Conservation (phyloP, 768 basidiomycete genomes). For the Termitomyces sp. region DNA sequence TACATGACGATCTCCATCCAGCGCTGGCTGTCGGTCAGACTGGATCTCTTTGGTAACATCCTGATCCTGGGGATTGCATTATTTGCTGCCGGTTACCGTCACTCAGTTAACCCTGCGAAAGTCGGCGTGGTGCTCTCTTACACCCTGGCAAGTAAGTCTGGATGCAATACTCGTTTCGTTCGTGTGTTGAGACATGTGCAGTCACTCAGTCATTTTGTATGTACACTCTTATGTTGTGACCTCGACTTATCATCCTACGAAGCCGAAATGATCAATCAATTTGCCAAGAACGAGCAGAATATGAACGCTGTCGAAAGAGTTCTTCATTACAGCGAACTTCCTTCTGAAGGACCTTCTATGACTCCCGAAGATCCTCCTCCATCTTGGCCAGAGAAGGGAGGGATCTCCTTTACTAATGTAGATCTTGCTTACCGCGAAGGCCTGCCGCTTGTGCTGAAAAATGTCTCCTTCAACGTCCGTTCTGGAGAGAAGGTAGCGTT, state of each 20-base stretch:
- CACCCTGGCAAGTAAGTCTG: slow-evolving; percentile 40
- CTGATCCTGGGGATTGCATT: slow-evolving; percentile 65
- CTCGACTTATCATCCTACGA: not conserved
- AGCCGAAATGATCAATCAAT: slow-evolving; percentile 52
- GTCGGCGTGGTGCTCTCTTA: slow-evolving; percentile 59
- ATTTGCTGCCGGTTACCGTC: slow-evolving; percentile 59
- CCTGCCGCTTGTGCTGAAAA: slow-evolving; percentile 60
- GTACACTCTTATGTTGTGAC: slow-evolving; percentile 11
- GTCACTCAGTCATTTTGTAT: slow-evolving; percentile 51
- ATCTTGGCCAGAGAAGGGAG: slow-evolving; percentile 46
- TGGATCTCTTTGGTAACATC: slow-evolving; percentile 64
- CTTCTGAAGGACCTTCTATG: slow-evolving; percentile 42
- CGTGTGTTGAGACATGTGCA: slow-evolving; percentile 12
- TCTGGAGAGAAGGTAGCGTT: slow-evolving; percentile 60
- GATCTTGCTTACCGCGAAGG: slow-evolving; percentile 54
- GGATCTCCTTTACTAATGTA: slow-evolving; percentile 50
- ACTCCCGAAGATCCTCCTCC: slow-evolving; percentile 39
- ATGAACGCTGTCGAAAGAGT: slow-evolving; percentile 73
- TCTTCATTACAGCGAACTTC: slow-evolving; percentile 60
- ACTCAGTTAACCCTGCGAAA: slow-evolving; percentile 50
- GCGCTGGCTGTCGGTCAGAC: slow-evolving; percentile 55
- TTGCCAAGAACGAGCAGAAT: slow-evolving; percentile 59
- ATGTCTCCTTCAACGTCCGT: slow-evolving; percentile 46
- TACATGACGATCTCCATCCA: slow-evolving; percentile 63
- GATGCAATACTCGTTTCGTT: not conserved